phyloP scores from a whole-genome alignment of 1,139 yeast genomes.

The Magnusiomyces paraingens region DNA sequence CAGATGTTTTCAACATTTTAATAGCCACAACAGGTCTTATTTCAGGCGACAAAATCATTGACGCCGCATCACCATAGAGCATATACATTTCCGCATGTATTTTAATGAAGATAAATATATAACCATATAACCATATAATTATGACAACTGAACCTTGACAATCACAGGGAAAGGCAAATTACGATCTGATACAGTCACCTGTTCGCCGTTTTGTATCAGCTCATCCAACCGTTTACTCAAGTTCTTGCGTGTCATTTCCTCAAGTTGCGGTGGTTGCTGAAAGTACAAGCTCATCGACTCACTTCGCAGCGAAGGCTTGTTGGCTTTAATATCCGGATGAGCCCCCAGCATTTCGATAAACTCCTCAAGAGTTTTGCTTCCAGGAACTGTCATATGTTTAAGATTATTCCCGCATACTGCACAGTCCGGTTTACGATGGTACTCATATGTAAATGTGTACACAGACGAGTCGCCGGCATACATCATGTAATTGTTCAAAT shows the following conservation, averaged over 20 bases:
- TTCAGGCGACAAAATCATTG: conserved; percentile 40
- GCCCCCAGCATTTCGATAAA: conserved; percentile 40
- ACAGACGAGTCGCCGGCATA: conserved; percentile 76
- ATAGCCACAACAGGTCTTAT: conserved; percentile 54
- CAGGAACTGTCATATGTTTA: conserved; percentile 33
- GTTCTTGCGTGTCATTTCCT: conserved; percentile 45
- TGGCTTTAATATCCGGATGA: conserved; percentile 38
- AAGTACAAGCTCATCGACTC: conserved; percentile 42
- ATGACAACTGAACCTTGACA: conserved; percentile 23
- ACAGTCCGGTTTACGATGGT: conserved; percentile 55
- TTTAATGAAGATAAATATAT: background rate
- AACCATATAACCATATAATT: background rate
- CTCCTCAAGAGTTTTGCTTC: conserved; percentile 43
- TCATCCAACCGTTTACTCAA: conserved; percentile 35
- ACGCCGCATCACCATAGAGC: conserved; percentile 19
- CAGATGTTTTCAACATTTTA: conserved; percentile 35
- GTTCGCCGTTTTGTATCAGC: conserved; percentile 43
- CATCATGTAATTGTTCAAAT: conserved; percentile 76
- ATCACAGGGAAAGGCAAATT: conserved; percentile 43
- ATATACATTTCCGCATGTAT: background rate
- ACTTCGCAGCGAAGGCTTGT: conserved; percentile 48
- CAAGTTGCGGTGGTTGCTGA: conserved; percentile 46
- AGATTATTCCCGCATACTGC: conserved; percentile 63
- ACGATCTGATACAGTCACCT: conserved; percentile 53
- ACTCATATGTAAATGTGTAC: conserved; percentile 64